Evolutionary conservation across 305 asterid species (phyloP).

Genomic region (Fraxinus dipetala): DNA sequence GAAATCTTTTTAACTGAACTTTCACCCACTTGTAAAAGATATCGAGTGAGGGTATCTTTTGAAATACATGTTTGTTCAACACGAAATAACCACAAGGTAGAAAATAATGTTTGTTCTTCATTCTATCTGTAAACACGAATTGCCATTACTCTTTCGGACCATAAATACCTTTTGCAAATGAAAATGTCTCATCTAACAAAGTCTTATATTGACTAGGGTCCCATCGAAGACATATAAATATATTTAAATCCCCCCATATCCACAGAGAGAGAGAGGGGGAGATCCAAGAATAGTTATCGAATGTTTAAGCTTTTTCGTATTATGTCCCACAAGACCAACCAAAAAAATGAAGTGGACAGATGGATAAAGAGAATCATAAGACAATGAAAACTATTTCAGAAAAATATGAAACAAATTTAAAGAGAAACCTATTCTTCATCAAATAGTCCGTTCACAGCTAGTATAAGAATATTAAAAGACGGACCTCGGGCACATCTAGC

Average conservation of each 20-base stretch:
- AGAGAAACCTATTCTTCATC: constrained; percentile 11
- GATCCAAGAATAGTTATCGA: background rate
- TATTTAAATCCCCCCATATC: background rate
- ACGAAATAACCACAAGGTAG: background rate
- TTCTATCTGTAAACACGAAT: background rate
- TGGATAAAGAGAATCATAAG: constrained; percentile 4
- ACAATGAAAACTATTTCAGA: constrained; percentile 2
- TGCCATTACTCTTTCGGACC: background rate
- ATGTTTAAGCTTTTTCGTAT: background rate
- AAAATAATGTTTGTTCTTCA: background rate
- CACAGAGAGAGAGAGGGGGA: background rate
- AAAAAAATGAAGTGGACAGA: background rate
- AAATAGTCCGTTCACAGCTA: background rate
- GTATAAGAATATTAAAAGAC: constrained; percentile 12
- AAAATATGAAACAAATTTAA: constrained; percentile 4
- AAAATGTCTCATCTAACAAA: background rate
- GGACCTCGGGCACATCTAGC: constrained; percentile 63
- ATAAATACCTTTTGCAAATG: background rate
- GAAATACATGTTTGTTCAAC: background rate
- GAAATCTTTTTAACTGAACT: background rate
- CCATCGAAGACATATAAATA: background rate
- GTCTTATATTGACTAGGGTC: background rate
- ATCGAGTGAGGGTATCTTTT: background rate
- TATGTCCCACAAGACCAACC: background rate
- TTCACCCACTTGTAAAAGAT: background rate